phyloP scores from a whole-genome alignment of 345 rosid species.

The Syzygium aqueum region DNA sequence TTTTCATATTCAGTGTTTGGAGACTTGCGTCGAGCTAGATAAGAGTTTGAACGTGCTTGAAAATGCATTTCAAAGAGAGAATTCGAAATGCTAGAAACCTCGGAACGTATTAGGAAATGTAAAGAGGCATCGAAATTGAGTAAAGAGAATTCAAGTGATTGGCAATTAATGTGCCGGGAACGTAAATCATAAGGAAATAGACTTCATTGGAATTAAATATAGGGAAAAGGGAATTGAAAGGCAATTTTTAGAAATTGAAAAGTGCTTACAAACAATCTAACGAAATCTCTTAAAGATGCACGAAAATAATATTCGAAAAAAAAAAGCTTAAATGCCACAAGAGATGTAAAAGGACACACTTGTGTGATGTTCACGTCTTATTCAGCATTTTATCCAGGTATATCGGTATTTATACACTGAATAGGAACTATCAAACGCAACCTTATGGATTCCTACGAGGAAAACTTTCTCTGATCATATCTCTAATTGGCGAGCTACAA shows the following conservation, averaged over 20 bases:
- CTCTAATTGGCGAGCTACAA: rapidly evolving
- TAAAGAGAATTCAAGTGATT: neutral
- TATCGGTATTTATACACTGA: too few species aligned
- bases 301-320: neutral
- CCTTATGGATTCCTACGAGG: rapidly evolving
- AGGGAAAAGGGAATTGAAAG: neutral
- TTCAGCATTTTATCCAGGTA: too few species aligned
- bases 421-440: neutral
- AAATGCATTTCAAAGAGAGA: neutral
- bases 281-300: rapidly evolving
- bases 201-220: neutral
- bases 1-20: neutral
- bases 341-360: too few species aligned
- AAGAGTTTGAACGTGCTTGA: neutral
- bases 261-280: neutral
- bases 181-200: neutral
- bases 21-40: neutral
- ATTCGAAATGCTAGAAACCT: neutral
- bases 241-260: neutral
- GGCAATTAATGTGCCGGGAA: neutral
- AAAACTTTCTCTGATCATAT: rapidly evolving
- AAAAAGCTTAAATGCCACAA: too few species aligned
- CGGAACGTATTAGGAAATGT: neutral
- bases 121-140: neutral
- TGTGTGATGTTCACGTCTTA: too few species aligned